Percentiles rank a stretch among this genome's conserved stretches.
Conservation (phyloP, 2,329 filamentous ascomycete species). For the Huntiella savannae region DNA sequence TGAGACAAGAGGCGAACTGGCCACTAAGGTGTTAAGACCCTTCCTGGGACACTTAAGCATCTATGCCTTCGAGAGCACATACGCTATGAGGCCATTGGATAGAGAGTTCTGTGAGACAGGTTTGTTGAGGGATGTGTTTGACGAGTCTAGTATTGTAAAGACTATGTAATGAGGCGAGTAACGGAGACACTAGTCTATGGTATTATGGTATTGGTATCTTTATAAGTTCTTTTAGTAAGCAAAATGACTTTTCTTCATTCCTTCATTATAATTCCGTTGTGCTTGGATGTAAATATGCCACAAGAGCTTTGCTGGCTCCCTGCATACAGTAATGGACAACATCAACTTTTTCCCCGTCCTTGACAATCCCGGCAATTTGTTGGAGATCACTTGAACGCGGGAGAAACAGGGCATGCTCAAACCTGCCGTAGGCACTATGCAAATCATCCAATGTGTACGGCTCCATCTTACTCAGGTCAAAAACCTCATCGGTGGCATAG, state of each 20-base stretch:
- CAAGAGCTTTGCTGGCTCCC: constrained; percentile 68
- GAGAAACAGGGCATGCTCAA: constrained; percentile 56
- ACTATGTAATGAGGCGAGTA: constrained; percentile 24
- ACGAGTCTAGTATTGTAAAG: constrained; percentile 51
- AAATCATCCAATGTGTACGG: constrained; percentile 57
- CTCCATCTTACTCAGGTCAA: constrained; percentile 70
- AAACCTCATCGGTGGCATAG: constrained; percentile 45
- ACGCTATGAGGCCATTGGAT: constrained; percentile 60
- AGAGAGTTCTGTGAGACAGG: constrained; percentile 41
- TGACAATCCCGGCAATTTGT: constrained; percentile 47
- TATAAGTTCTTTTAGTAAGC: no score
- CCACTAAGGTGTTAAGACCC: constrained; percentile 60
- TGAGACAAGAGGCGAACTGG: constrained; percentile 47
- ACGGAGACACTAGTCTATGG: background rate
- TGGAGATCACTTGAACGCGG: constrained; percentile 69
- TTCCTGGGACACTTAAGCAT: constrained; percentile 90
- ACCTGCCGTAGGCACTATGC: constrained; percentile 38
- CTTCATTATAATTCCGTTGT: no score
- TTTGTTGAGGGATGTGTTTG: constrained; percentile 58
- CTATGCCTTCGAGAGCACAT: constrained; percentile 79
- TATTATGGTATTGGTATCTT: background rate
- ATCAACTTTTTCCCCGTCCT: constrained; percentile 31
- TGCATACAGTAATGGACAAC: constrained; percentile 83
- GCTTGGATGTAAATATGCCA: constrained; percentile 31
- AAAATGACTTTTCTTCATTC: no score